A percentile compares a stretch with the other conserved stretches of the same genome.
These are phyloP conservation scores for Xylariaceae sp. DNA, from an alignment of 2,329 filamentous ascomycete species.

Conservation along the genomic window DNA sequence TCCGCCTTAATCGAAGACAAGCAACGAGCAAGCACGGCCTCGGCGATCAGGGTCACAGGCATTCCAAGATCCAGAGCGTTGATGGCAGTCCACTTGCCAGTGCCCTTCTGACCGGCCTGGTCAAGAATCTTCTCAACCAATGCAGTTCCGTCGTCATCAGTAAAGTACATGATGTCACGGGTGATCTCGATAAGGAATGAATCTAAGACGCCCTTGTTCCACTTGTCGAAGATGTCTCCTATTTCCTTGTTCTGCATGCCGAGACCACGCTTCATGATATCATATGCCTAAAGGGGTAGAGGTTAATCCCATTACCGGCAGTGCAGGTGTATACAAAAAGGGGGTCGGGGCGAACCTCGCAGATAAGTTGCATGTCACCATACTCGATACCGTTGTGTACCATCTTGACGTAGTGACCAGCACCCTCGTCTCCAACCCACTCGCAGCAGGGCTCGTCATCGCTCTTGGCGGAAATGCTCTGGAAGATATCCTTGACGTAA, in stretches of 20 bases:
- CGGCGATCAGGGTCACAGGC: constrained; percentile 97
- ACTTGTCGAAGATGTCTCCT: constrained; percentile 88
- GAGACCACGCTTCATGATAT: constrained; percentile 98
- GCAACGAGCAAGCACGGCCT: constrained; percentile 95
- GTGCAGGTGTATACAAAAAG: background rate
- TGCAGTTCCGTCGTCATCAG: constrained; percentile 87
- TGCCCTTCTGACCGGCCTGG: constrained; percentile 98
- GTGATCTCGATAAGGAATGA: constrained; percentile 99
- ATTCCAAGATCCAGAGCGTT: constrained; percentile 98
- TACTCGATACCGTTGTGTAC: constrained; percentile 99
- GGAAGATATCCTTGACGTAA: constrained; percentile 98
- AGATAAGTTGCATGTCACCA: constrained; percentile 99
- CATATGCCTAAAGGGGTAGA: constrained; percentile 73
- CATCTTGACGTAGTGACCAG: constrained; percentile 99
- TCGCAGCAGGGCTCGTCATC: constrained; percentile 97
- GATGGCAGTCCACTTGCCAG: constrained; percentile 99
- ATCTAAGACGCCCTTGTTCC: constrained; percentile 98
- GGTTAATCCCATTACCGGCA: constrained; percentile 9
- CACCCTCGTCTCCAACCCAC: constrained; percentile 99
- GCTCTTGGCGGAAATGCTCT: constrained; percentile 96
- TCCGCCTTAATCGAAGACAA: constrained; percentile 92
- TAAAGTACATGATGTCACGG: constrained; percentile 97
- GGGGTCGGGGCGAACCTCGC: constrained; percentile 76
- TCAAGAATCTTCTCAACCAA: constrained; percentile 99
- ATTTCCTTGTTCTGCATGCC: constrained; percentile 92